phyloP scores from a whole-genome alignment of 1,139 yeast genomes.

The Arxiozyma heterogenica region DNA sequence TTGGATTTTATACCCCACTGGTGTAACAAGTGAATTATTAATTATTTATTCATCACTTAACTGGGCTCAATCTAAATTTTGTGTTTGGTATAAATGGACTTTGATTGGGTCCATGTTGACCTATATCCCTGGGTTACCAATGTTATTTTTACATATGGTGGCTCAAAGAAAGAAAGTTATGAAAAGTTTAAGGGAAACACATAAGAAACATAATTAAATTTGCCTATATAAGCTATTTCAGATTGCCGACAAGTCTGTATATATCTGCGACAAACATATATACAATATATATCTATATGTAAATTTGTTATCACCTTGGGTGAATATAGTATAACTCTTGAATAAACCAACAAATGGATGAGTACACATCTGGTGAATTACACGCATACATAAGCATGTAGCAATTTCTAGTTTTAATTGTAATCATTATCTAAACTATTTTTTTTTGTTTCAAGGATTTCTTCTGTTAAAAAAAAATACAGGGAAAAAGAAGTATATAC shows the following conservation, averaged over 20 bases:
- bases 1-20: conserved; percentile 76
- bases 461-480: too few species aligned
- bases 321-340: too few species aligned
- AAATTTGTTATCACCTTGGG: too few species aligned
- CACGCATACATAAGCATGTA: too few species aligned
- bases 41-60: conserved; percentile 61
- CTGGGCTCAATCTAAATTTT: conserved; percentile 47
- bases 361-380: too few species aligned
- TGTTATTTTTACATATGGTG: conserved; percentile 80
- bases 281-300: too few species aligned
- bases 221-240: too few species aligned
- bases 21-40: conserved; percentile 74
- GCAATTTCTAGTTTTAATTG: too few species aligned
- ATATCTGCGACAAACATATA: neutral
- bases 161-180: conserved; percentile 65
- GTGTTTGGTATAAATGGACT: conserved; percentile 45
- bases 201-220: neutral
- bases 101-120: conserved; percentile 51
- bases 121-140: conserved; percentile 81
- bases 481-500: too few species aligned
- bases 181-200: neutral
- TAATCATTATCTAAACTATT: too few species aligned
- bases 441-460: too few species aligned
- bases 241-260: neutral
- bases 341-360: too few species aligned